phyloP scores from a whole-genome alignment of 2,329 filamentous ascomycete genomes.

The Fusarium aywerte region DNA sequence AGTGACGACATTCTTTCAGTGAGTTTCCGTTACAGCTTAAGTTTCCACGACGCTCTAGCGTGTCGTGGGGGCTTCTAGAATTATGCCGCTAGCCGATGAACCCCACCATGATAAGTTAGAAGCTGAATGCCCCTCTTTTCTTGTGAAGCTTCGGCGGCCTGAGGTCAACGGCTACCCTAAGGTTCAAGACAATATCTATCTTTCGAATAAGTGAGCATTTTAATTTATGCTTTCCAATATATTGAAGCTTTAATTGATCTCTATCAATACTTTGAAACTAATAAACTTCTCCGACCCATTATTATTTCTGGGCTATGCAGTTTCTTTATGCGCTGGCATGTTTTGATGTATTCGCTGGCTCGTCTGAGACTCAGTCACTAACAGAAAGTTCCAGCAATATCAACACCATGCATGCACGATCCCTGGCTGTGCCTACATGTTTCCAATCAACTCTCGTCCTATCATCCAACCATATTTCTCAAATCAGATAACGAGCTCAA shows the following conservation, averaged over 20 bases:
- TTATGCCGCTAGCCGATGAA: constrained; percentile 1
- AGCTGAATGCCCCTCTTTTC: constrained; percentile 6
- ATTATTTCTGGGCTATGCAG: neutral
- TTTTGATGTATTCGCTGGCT: constrained; percentile 9
- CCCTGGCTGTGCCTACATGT: neutral
- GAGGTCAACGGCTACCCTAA: neutral
- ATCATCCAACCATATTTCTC: neutral
- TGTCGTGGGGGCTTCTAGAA: constrained; percentile 46
- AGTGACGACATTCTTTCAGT: constrained; percentile 39
- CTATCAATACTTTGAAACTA: neutral
- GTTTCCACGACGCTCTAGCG: constrained; percentile 40
- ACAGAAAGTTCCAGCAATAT: constrained; percentile 9
- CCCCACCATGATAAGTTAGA: neutral
- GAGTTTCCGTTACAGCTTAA: constrained; percentile 32
- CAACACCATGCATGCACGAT: neutral
- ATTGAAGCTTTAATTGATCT: no score
- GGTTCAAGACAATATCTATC: neutral
- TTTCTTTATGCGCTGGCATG: neutral
- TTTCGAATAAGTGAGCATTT: neutral
- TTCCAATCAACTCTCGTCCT: neutral
- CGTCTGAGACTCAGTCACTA: neutral
- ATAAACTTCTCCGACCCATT: neutral
- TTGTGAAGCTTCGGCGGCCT: neutral
- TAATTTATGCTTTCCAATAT: neutral
- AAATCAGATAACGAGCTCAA: neutral